Conservation (phyloP, 2,329 filamentous ascomycete genomes). For the Chaetomium globosum region DNA sequence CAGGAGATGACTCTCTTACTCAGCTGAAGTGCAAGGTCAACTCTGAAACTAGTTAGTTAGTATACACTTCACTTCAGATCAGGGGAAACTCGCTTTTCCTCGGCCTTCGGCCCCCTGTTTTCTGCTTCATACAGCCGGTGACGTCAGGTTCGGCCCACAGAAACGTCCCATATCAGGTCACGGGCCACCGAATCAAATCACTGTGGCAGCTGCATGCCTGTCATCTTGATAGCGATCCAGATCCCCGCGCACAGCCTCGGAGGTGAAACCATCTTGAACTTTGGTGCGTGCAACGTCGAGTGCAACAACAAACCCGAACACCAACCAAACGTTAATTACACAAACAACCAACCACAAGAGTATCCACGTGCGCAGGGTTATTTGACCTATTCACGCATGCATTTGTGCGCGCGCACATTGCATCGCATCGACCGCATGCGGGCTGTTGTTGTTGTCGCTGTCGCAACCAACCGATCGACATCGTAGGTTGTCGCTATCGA, state of each 20-base stretch:
- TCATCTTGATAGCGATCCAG: background rate
- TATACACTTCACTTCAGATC: background rate
- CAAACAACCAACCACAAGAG: background rate
- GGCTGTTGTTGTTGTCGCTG: background rate
- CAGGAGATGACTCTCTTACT: too few species aligned
- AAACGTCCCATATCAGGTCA: background rate
- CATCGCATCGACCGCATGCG: constrained; percentile 3
- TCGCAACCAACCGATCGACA: background rate
- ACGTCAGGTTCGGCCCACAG: constrained; percentile 9
- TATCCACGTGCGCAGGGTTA: background rate
- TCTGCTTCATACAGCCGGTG: background rate
- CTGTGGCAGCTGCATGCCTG: too few species aligned
- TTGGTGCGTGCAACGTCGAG: background rate
- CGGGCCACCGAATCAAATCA: background rate
- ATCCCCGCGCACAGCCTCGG: constrained; percentile 8
- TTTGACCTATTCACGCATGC: background rate
- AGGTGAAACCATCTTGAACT: constrained; percentile 5
- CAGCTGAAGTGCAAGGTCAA: too few species aligned
- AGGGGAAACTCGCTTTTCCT: background rate
- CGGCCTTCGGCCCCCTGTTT: too few species aligned
- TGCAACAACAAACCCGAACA: background rate
- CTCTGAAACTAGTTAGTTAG: too few species aligned
- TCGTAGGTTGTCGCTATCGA: background rate
- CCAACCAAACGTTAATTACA: background rate
- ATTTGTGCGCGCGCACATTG: constrained; percentile 4